phyloP scores from a whole-genome alignment of 1,284 basidiomycete species.

The Heterobasidion parviporum region DNA sequence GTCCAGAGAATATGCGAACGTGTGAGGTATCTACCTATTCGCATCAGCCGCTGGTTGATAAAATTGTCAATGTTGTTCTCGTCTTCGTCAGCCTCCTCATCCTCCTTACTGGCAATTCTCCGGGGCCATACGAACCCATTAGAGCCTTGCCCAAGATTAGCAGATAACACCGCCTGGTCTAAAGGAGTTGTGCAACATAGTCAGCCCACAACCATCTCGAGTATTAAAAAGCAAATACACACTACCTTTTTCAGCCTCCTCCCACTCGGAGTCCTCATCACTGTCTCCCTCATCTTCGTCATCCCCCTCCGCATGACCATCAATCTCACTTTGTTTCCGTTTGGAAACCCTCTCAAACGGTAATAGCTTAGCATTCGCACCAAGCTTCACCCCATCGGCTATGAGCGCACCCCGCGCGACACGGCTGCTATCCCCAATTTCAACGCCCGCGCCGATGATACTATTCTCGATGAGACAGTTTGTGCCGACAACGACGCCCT shows the following conservation, averaged over 20 bases:
- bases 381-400: constrained; percentile 74
- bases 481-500: constrained; percentile 71
- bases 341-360: constrained; percentile 69
- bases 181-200: neutral
- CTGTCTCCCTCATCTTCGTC: constrained; percentile 26
- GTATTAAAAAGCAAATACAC: neutral
- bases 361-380: constrained; percentile 59
- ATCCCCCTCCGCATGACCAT: constrained; percentile 56
- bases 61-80: constrained; percentile 36
- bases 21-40: constrained; percentile 46
- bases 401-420: constrained; percentile 70
- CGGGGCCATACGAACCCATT: constrained; percentile 69
- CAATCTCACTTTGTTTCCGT: constrained; percentile 26
- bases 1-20: neutral
- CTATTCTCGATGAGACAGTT: constrained; percentile 70
- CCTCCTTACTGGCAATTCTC: constrained; percentile 24
- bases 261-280: constrained; percentile 53
- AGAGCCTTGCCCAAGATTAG: constrained; percentile 46
- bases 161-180: constrained; percentile 37
- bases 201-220: neutral
- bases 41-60: constrained; percentile 60
- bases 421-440: constrained; percentile 56
- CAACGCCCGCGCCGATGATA: constrained; percentile 73
- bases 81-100: constrained; percentile 48
- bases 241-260: constrained; percentile 54